Percentiles rank a stretch among this genome's conserved stretches.
These are phyloP conservation scores for Sporothrix brunneoviolacea DNA, from an alignment of 2,329 filamentous ascomycete species.

Conservation along the genomic window DNA sequence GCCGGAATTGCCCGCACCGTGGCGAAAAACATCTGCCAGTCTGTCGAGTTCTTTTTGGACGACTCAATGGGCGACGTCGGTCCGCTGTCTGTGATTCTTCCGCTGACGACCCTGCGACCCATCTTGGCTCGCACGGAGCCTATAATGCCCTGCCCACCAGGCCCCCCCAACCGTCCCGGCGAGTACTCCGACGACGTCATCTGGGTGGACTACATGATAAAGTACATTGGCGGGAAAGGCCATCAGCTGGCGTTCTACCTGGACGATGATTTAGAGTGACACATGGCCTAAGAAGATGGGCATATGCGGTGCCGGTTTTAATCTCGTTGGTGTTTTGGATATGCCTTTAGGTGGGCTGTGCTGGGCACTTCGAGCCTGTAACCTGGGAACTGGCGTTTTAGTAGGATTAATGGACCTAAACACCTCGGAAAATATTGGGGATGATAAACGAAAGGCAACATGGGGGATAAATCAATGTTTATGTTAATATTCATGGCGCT, in stretches of 20 bases:
- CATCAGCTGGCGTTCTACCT: slow-evolving; percentile 14
- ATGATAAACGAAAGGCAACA: no score
- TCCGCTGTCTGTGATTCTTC: slow-evolving; percentile 13
- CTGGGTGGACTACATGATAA: slow-evolving; percentile 14
- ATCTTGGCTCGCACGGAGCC: background rate
- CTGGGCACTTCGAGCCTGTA: no score
- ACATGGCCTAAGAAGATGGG: no score
- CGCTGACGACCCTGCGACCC: slow-evolving; percentile 12
- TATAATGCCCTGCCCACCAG: background rate
- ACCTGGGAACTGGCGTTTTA: no score
- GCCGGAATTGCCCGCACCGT: background rate
- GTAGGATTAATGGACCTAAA: no score
- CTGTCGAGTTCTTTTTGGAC: slow-evolving; percentile 20
- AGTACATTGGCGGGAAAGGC: slow-evolving; percentile 10
- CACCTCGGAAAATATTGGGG: no score
- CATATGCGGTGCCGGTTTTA: background rate
- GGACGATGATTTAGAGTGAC: background rate
- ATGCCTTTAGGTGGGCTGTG: no score
- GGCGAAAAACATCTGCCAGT: slow-evolving; percentile 21
- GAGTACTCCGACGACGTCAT: slow-evolving; percentile 12
- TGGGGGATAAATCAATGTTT: no score
- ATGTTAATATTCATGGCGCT: no score
- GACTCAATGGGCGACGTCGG: slow-evolving; percentile 18
- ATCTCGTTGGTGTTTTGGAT: background rate
- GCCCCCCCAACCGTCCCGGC: background rate